Conservation (phyloP, 2,329 filamentous ascomycete species). For the Anthostomella pinea region DNA sequence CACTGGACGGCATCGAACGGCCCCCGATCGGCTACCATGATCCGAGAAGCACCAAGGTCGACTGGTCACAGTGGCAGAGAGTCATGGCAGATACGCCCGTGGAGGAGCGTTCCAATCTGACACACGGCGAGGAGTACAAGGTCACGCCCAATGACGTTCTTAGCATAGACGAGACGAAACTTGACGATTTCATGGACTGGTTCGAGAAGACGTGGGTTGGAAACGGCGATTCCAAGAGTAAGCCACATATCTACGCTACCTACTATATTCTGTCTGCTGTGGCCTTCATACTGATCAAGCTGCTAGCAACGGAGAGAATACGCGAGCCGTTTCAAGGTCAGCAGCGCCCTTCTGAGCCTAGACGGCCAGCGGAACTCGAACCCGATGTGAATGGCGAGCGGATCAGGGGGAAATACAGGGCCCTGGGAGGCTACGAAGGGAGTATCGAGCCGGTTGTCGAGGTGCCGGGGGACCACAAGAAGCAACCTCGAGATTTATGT, state of each 20-base stretch:
- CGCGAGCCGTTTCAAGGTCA: conserved; percentile 22
- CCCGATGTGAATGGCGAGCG: conserved; percentile 5
- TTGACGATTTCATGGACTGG: conserved; percentile 79
- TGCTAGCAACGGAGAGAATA: conserved; percentile 23
- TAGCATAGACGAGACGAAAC: conserved; percentile 52
- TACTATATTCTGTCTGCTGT: too few relatives aligned
- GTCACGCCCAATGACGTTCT: conserved; percentile 31
- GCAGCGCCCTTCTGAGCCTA: conserved; percentile 9
- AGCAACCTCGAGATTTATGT: conserved; percentile 29
- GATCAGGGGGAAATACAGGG: conserved; percentile 18
- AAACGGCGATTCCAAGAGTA: conserved; percentile 39
- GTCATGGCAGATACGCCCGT: conserved; percentile 38
- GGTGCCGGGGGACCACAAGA: conserved; percentile 15
- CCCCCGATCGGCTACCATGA: conserved; percentile 50
- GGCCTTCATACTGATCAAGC: conserved; percentile 1
- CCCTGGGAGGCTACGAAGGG: conserved; percentile 17
- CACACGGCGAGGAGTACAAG: conserved; percentile 29
- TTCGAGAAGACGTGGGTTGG: conserved; percentile 65
- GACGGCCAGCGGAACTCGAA: neutral
- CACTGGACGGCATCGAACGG: conserved; percentile 60
- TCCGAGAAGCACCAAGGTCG: conserved; percentile 56
- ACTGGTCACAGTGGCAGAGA: conserved; percentile 71
- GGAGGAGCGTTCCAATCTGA: conserved; percentile 17
- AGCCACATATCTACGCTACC: too few relatives aligned
- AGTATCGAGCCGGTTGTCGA: conserved; percentile 14